phyloP scores from a whole-genome alignment of 805 yeast species.

The Allodekkera sacchari region DNA sequence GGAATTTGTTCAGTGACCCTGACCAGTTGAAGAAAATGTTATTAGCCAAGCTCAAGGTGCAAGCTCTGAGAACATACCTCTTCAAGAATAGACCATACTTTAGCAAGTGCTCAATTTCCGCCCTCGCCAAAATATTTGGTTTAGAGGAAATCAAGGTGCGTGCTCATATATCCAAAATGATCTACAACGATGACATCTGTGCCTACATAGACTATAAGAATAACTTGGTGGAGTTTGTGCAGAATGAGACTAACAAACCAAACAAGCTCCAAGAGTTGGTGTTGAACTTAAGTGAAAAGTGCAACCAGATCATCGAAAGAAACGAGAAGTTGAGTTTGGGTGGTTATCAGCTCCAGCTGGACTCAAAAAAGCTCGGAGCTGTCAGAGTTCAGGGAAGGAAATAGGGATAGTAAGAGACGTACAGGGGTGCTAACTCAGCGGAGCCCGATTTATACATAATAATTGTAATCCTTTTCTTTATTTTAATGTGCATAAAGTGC shows the following conservation, averaged over 20 bases:
- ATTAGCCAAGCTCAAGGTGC: conserved; percentile 71
- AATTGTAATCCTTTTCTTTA: not conserved
- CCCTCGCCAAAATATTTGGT: conserved; percentile 60
- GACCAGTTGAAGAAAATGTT: conserved; percentile 65
- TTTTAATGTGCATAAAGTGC: conserved; percentile 4
- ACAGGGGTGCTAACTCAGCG: no score
- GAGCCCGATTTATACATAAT: no score
- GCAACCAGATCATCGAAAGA: conserved; percentile 68
- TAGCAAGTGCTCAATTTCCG: conserved; percentile 61
- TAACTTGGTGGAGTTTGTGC: conserved; percentile 55
- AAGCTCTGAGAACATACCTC: conserved; percentile 88
- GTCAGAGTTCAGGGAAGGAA: conserved; percentile 1
- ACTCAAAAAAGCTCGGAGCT: conserved; percentile 16
- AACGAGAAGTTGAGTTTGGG: conserved; percentile 78
- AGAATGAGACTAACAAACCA: conserved; percentile 57
- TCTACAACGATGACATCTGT: conserved; percentile 65
- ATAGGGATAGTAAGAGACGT: no score
- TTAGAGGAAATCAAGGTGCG: conserved; percentile 47
- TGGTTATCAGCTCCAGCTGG: conserved; percentile 42
- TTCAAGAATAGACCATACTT: conserved; percentile 75
- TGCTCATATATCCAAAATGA: conserved; percentile 64
- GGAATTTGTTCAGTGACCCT: conserved; percentile 72
- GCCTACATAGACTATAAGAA: conserved; percentile 68
- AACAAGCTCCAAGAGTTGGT: conserved; percentile 85
- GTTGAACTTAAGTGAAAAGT: conserved; percentile 73